These are phyloP conservation scores for Zalerion maritima DNA, from an alignment of 495 filamentous ascomycete genomes.

Conservation along the genomic window DNA sequence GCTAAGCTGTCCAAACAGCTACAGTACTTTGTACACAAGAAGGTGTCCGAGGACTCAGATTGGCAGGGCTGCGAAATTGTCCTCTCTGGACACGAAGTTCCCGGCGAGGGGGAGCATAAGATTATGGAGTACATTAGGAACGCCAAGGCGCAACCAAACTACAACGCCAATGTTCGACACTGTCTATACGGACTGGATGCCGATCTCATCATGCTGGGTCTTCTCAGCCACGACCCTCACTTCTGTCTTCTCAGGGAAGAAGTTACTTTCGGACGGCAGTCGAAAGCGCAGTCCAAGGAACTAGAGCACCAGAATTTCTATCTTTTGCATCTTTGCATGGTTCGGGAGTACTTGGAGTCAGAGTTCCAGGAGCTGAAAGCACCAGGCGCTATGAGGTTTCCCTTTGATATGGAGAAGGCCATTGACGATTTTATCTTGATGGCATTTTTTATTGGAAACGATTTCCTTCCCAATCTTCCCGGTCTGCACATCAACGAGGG, in stretches of 20 bases:
- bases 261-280: conserved; percentile 86
- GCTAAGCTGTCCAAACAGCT: conserved; percentile 83
- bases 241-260: conserved; percentile 96
- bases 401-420: conserved; percentile 87
- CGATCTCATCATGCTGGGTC: conserved; percentile 95
- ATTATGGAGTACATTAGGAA: conserved; percentile 99
- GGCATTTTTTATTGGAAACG: conserved; percentile 99
- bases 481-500: conserved; percentile 98
- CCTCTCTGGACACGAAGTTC: conserved; percentile 96
- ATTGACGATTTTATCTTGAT: conserved; percentile 99
- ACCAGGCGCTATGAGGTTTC: conserved; percentile 57
- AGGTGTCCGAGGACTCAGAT: conserved; percentile 88
- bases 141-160: conserved; percentile 84
- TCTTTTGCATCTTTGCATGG: conserved; percentile 90
- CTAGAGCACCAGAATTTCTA: conserved; percentile 99
- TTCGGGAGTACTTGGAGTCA: conserved; percentile 89
- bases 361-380: conserved; percentile 90
- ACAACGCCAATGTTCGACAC: conserved; percentile 90
- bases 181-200: conserved; percentile 97
- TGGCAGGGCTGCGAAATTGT: conserved; percentile 96
- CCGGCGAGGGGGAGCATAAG: conserved; percentile 97
- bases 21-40: conserved; percentile 98
- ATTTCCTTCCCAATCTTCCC: conserved; percentile 94
- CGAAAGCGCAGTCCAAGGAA: conserved; percentile 78
- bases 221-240: conserved; percentile 94